Percentiles rank a stretch among this genome's conserved stretches.
Evolutionary conservation across 2,329 filamentous ascomycete genomes (phyloP).

Genomic region (Aspergillus costaricaensis): DNA sequence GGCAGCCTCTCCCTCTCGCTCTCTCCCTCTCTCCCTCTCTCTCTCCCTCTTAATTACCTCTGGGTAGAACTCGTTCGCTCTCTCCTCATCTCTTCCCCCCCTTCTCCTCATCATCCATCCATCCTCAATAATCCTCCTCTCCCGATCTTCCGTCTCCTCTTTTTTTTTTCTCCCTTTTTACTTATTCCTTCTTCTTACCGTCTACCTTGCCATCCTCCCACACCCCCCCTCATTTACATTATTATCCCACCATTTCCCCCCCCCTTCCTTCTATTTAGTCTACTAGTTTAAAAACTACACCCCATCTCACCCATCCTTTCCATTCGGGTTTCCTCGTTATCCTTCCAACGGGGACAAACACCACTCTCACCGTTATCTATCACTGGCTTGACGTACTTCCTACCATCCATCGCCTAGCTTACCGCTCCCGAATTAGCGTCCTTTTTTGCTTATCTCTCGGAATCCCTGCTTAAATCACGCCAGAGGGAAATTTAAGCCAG

Average conservation of each 20-base stretch:
- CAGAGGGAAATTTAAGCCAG: background rate
- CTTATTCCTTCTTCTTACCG: background rate
- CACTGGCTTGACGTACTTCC: background rate
- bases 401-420: background rate
- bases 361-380: background rate
- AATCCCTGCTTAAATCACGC: slow-evolving; percentile 9
- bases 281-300: no score
- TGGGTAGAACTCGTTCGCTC: slow-evolving; percentile 6
- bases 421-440: slow-evolving; percentile 10
- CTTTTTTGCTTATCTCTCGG: slow-evolving; percentile 15
- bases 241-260: background rate
- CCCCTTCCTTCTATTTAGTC: background rate
- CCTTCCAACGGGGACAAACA: background rate
- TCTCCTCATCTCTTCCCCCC: slow-evolving; percentile 23
- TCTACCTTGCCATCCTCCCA: background rate
- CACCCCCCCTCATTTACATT: slow-evolving; percentile 9
- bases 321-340: background rate
- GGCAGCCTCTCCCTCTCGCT: slow-evolving; percentile 12
- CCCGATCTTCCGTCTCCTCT: background rate
- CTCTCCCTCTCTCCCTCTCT: slow-evolving; percentile 18
- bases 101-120: slow-evolving; percentile 12
- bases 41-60: slow-evolving; percentile 5
- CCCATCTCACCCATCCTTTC: background rate
- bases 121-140: slow-evolving; percentile 15
- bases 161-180: slow-evolving; percentile 6